These are phyloP conservation scores for Exidia glandulosa DNA, from an alignment of 768 basidiomycete genomes.

Conservation along the genomic window DNA sequence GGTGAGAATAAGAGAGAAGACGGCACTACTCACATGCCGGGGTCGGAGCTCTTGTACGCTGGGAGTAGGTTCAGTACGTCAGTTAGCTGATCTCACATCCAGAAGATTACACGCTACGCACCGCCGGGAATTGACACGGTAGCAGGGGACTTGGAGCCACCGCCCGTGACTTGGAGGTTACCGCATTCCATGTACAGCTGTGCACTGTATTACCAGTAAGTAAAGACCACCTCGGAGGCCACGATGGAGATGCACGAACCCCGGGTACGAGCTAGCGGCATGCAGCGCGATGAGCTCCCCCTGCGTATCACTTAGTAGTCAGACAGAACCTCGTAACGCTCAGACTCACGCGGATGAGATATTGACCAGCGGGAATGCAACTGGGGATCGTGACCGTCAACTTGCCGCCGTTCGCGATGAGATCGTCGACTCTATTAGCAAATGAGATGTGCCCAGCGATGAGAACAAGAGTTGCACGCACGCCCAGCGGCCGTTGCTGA, in stretches of 20 bases:
- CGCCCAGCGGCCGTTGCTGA: slow-evolving; percentile 1
- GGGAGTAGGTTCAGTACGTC: background rate
- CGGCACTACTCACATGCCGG: background rate
- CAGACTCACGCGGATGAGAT: background rate
- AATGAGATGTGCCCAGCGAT: background rate
- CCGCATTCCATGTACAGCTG: slow-evolving; percentile 1
- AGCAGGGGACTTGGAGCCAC: background rate
- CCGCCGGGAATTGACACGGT: slow-evolving; percentile 3
- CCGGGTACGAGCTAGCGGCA: background rate
- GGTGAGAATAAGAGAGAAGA: background rate
- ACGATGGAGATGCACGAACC: background rate
- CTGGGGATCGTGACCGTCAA: slow-evolving; percentile 2
- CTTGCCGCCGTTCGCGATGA: slow-evolving; percentile 3
- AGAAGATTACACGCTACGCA: background rate
- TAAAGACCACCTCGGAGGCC: background rate
- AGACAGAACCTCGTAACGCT: background rate
- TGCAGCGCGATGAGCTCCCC: slow-evolving; percentile 1
- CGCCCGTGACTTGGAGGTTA: slow-evolving; percentile 3
- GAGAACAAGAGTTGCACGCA: background rate
- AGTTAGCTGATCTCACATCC: background rate
- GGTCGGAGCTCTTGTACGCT: slow-evolving; percentile 1
- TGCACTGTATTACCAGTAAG: background rate
- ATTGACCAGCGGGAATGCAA: slow-evolving; percentile 3
- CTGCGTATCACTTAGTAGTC: background rate
- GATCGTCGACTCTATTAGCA: background rate